These are phyloP conservation scores for Salix arbutifolia DNA, from an alignment of 345 rosid genomes.

Conservation along the genomic window DNA sequence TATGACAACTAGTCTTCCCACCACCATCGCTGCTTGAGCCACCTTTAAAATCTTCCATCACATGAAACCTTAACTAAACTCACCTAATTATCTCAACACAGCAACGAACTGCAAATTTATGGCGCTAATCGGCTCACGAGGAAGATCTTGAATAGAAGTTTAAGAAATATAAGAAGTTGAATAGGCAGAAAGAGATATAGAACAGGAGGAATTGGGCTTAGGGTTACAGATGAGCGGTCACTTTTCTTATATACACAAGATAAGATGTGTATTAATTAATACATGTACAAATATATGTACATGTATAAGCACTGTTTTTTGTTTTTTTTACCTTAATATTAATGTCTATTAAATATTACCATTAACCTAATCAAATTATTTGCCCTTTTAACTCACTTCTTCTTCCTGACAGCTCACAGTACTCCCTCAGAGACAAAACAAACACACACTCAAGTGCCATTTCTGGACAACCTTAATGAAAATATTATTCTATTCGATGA, in stretches of 20 bases:
- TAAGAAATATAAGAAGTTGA: neutral
- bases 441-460: neutral
- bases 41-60: slow-evolving; percentile 12
- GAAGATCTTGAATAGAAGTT: neutral
- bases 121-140: neutral
- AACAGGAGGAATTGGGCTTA: slow-evolving; percentile 7
- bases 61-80: neutral
- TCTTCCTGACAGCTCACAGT: neutral
- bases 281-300: neutral
- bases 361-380: too few species aligned
- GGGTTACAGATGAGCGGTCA: slow-evolving; percentile 17
- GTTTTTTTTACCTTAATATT: neutral
- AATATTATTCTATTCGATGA: neutral
- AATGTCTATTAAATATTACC: neutral
- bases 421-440: neutral
- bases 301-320: neutral
- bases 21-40: slow-evolving; percentile 36
- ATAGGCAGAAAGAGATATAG: neutral
- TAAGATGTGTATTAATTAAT: neutral
- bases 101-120: neutral
- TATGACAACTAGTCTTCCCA: slow-evolving; percentile 35
- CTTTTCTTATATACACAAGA: neutral
- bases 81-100: neutral
- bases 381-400: neutral
- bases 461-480: neutral